Conservation (phyloP, 495 filamentous ascomycete species). For the Podospora tetraspora region DNA sequence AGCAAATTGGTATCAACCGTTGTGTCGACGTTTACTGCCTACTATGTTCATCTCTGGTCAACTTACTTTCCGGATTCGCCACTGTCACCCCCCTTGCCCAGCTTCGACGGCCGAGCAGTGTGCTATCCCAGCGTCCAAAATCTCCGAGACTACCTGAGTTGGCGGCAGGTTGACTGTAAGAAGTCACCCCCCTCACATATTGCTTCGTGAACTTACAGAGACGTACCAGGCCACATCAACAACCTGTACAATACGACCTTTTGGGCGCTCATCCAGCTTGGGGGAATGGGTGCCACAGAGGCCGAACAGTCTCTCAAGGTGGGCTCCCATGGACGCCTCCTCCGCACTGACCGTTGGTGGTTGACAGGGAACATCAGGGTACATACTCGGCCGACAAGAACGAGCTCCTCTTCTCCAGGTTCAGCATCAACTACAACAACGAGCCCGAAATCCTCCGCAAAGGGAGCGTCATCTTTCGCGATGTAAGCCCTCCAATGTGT, state of each 20-base stretch:
- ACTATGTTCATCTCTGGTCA: conserved; percentile 79
- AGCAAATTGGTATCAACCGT: conserved; percentile 89
- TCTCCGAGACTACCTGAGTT: conserved; percentile 90
- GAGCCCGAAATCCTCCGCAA: conserved; percentile 90
- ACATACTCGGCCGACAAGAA: conserved; percentile 85
- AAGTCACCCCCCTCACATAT: conserved; percentile 4
- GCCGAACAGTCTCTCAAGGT: conserved; percentile 77
- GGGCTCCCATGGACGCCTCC: not conserved
- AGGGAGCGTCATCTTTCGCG: conserved; percentile 81
- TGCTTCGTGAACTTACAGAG: conserved; percentile 1
- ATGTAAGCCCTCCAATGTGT: conserved; percentile 48
- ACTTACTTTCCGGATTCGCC: conserved; percentile 63
- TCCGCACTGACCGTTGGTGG: not conserved
- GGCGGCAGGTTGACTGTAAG: conserved; percentile 94
- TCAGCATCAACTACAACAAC: conserved; percentile 95
- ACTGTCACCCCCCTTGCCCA: conserved; percentile 70
- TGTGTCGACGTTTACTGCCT: conserved; percentile 86
- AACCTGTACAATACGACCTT: conserved; percentile 98
- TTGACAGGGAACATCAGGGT: conserved; percentile 46
- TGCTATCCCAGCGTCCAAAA: conserved; percentile 74
- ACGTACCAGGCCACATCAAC: conserved; percentile 76
- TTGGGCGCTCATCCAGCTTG: conserved; percentile 77
- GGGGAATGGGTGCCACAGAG: conserved; percentile 65
- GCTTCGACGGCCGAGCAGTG: conserved; percentile 88
- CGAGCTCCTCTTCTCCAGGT: conserved; percentile 85